Evolutionary conservation across 768 basidiomycete species (phyloP).

Genomic region (Lactarius pseudohatsudake): DNA sequence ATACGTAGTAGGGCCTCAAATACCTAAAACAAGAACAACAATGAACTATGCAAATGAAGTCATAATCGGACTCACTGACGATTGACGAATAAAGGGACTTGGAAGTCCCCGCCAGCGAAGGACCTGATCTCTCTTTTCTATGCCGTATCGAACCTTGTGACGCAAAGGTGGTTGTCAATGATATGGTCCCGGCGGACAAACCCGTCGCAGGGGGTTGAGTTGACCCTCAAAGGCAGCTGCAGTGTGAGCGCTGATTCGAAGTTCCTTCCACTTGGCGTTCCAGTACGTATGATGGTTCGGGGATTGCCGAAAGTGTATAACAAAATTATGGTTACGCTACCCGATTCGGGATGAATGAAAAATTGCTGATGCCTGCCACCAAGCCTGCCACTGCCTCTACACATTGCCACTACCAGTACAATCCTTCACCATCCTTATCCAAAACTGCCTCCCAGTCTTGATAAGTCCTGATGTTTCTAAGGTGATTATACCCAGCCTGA

Average conservation of each 20-base stretch:
- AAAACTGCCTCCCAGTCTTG: too few species aligned
- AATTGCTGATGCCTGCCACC: too few species aligned
- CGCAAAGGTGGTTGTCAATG: not conserved
- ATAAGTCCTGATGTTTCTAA: too few species aligned
- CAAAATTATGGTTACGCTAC: not conserved
- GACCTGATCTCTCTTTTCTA: too few species aligned
- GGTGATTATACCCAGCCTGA: too few species aligned
- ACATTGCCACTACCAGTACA: too few species aligned
- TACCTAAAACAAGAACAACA: conserved; percentile 8
- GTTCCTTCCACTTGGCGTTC: too few species aligned
- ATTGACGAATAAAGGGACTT: not conserved
- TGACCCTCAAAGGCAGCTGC: not conserved
- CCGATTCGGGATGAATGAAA: too few species aligned
- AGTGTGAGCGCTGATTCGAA: not conserved
- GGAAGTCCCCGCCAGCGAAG: not conserved
- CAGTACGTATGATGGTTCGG: not conserved
- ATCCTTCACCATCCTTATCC: too few species aligned
- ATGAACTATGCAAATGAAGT: not conserved
- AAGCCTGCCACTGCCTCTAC: too few species aligned
- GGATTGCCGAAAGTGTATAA: not conserved
- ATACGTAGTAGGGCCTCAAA: conserved; percentile 36
- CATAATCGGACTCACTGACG: not conserved
- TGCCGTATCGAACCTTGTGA: not conserved
- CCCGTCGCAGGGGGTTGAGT: not conserved
- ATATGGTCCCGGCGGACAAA: not conserved